Conservation (phyloP, 805 yeast species). For the Pichia pseudocactophila region DNA sequence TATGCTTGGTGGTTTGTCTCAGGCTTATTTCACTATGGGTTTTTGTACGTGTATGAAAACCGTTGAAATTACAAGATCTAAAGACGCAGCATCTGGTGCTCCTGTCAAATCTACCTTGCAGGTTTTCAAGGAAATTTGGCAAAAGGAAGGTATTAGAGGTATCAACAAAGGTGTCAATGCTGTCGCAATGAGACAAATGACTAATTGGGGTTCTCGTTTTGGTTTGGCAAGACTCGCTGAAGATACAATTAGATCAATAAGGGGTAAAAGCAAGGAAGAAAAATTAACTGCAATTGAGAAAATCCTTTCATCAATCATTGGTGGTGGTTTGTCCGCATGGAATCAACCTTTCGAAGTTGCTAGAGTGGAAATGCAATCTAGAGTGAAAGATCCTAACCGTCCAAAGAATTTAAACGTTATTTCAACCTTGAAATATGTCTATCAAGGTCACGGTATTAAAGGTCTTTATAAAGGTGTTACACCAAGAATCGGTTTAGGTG, state of each 20-base stretch:
- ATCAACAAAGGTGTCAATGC: constrained; percentile 98
- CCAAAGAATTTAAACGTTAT: constrained; percentile 82
- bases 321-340: constrained; percentile 98
- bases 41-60: constrained; percentile 99
- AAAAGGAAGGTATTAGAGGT: constrained; percentile 84
- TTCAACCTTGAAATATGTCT: constrained; percentile 74
- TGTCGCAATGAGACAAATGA: constrained; percentile 97
- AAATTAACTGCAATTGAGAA: constrained; percentile 71
- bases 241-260: constrained; percentile 58
- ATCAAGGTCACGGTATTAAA: constrained; percentile 69
- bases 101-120: constrained; percentile 68
- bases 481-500: constrained; percentile 92
- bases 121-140: constrained; percentile 78
- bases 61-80: constrained; percentile 89
- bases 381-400: constrained; percentile 88
- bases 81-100: constrained; percentile 61
- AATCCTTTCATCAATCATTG: constrained; percentile 75
- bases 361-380: constrained; percentile 96
- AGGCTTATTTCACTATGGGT: constrained; percentile 94
- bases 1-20: constrained; percentile 91
- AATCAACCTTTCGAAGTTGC: constrained; percentile 98
- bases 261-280: constrained; percentile 47
- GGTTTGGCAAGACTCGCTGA: constrained; percentile 91
- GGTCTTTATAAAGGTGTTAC: constrained; percentile 96
- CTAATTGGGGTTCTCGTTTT: constrained; percentile 98